Percentiles rank a stretch among this genome's conserved stretches.
These are phyloP conservation scores for Apiotrichum brassicae DNA, from an alignment of 1,284 basidiomycete genomes.

Conservation along the genomic window DNA sequence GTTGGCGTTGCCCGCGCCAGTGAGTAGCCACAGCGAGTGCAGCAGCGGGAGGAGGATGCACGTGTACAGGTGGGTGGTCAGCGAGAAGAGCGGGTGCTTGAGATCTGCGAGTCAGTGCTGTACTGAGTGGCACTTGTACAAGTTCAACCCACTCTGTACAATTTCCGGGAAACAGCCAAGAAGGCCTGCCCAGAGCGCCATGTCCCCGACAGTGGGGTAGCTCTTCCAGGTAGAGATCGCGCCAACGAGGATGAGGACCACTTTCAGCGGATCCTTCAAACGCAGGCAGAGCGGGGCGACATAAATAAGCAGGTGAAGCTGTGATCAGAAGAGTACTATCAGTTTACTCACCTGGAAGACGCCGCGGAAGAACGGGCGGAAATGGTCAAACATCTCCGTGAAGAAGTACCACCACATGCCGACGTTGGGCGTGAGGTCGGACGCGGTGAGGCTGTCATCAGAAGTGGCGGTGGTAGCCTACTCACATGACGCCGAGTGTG, in stretches of 20 bases:
- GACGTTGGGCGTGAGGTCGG: slow-evolving; percentile 85
- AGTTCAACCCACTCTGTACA: slow-evolving; percentile 68
- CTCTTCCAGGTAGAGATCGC: slow-evolving; percentile 80
- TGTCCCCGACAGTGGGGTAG: slow-evolving; percentile 84
- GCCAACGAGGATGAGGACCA: slow-evolving; percentile 68
- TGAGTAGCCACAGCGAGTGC: slow-evolving; percentile 82
- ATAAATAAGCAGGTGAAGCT: slow-evolving; percentile 83
- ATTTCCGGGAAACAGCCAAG: slow-evolving; percentile 76
- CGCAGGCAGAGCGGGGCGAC: slow-evolving; percentile 78
- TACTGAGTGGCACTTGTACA: too few relatives aligned
- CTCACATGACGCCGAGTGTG: slow-evolving; percentile 80
- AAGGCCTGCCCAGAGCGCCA: slow-evolving; percentile 76
- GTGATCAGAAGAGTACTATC: slow-evolving; percentile 9
- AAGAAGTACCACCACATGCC: slow-evolving; percentile 99
- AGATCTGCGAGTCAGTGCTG: slow-evolving; percentile 61
- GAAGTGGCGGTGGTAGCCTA: slow-evolving; percentile 10
- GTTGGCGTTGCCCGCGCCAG: slow-evolving; percentile 94
- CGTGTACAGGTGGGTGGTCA: slow-evolving; percentile 76
- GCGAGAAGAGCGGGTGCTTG: slow-evolving; percentile 77
- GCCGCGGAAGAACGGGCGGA: slow-evolving; percentile 88
- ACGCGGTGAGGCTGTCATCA: slow-evolving; percentile 57
- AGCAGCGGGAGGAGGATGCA: slow-evolving; percentile 82
- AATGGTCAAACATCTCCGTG: slow-evolving; percentile 99
- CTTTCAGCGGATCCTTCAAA: slow-evolving; percentile 82
- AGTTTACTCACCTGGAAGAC: slow-evolving; percentile 68